phyloP scores from a whole-genome alignment of 331 rosid genomes.

The Prunus yedoensis region DNA sequence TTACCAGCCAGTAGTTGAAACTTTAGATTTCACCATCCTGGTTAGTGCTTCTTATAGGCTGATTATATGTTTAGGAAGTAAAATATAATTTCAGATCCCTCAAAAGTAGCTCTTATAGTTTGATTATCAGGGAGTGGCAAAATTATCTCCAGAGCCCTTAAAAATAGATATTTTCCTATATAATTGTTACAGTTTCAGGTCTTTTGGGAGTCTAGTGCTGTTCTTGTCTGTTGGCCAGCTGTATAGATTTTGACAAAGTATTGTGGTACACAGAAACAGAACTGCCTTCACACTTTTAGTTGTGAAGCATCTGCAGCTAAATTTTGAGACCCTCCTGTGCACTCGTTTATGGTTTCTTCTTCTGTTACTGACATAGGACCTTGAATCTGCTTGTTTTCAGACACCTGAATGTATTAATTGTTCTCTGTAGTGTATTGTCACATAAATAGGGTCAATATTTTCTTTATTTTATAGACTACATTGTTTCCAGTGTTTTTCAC shows the following conservation, averaged over 20 bases:
- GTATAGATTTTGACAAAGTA: neutral
- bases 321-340: neutral
- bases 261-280: neutral
- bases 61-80: too few relatives aligned
- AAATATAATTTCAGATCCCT: too few relatives aligned
- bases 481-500: neutral
- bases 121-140: too few relatives aligned
- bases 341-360: neutral
- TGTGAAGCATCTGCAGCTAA: neutral
- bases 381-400: neutral
- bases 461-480: neutral
- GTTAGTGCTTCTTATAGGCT: too few relatives aligned
- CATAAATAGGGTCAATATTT: neutral
- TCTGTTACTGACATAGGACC: neutral
- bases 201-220: constrained; percentile 3
- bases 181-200: neutral
- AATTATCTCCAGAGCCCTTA: neutral
- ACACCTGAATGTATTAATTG: neutral
- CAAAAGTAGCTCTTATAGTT: too few relatives aligned
- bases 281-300: neutral
- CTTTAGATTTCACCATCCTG: too few relatives aligned
- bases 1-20: too few relatives aligned
- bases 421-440: neutral
- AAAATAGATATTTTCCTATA: neutral
- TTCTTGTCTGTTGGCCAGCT: neutral